These are phyloP conservation scores for Rhododendron ferrugineum DNA, from an alignment of 148 eudicot genomes.

Conservation along the genomic window DNA sequence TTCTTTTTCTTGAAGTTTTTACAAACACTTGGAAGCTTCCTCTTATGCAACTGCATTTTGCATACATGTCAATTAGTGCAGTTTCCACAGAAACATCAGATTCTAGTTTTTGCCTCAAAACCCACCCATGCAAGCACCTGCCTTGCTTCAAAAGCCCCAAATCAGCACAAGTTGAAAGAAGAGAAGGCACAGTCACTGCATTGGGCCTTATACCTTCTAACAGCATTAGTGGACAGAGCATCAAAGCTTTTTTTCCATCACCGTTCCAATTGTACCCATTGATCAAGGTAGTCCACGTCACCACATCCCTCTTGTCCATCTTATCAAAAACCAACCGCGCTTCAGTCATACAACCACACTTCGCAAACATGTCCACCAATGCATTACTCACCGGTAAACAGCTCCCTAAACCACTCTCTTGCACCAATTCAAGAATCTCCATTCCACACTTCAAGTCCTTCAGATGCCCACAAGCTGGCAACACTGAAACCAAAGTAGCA, in stretches of 20 bases:
- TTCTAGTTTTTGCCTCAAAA: slow-evolving; percentile 37
- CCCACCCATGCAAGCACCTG: slow-evolving; percentile 63
- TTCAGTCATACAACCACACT: slow-evolving; percentile 51
- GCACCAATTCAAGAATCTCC: slow-evolving; percentile 41
- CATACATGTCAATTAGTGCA: slow-evolving; percentile 63
- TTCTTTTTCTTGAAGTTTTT: slow-evolving; percentile 37
- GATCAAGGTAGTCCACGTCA: slow-evolving; percentile 64
- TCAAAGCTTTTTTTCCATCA: slow-evolving; percentile 33
- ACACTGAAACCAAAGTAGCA: slow-evolving; percentile 44
- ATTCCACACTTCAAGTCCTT: slow-evolving; percentile 42
- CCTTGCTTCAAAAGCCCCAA: slow-evolving; percentile 36
- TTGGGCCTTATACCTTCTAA: slow-evolving; percentile 52
- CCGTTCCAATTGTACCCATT: slow-evolving; percentile 42
- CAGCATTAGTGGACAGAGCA: slow-evolving; percentile 38
- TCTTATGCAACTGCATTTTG: slow-evolving; percentile 40
- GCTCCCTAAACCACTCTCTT: slow-evolving; percentile 31
- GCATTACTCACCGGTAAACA: slow-evolving; percentile 46
- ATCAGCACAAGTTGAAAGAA: slow-evolving; percentile 44
- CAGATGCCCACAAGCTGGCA: slow-evolving; percentile 54
- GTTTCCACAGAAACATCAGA: slow-evolving; percentile 53
- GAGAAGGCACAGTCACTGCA: slow-evolving; percentile 47
- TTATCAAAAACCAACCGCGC: slow-evolving; percentile 42
- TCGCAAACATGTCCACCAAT: slow-evolving; percentile 65
- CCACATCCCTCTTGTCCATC: slow-evolving; percentile 53
- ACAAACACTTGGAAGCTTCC: slow-evolving; percentile 34